phyloP scores from a whole-genome alignment of 2,329 filamentous ascomycete genomes.

The Alternaria arborescens region DNA sequence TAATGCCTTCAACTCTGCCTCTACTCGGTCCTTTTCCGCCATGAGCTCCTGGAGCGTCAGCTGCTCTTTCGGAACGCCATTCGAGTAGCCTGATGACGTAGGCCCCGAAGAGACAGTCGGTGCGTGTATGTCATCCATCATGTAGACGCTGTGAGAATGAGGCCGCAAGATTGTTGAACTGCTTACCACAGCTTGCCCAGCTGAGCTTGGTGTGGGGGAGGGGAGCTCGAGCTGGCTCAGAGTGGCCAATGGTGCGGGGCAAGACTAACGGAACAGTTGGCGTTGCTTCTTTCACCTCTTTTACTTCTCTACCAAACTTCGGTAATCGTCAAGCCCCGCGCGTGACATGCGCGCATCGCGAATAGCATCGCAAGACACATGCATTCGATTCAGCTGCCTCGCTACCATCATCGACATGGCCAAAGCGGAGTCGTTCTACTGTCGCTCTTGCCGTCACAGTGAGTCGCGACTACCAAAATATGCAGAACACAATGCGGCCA shows the following conservation, averaged over 20 bases:
- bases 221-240: constrained; percentile 13
- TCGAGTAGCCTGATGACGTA: constrained; percentile 65
- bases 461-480: constrained; percentile 19
- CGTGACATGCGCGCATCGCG: background rate
- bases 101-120: constrained; percentile 82
- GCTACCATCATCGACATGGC: background rate
- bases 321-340: background rate
- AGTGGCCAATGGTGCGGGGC: constrained; percentile 22
- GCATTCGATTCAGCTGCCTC: background rate
- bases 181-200: background rate
- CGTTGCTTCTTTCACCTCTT: background rate
- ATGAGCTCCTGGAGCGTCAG: constrained; percentile 82
- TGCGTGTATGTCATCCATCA: constrained; percentile 73
- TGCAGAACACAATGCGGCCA: constrained; percentile 16
- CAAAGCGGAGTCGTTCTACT: background rate
- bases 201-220: constrained; percentile 5
- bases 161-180: background rate
- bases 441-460: constrained; percentile 19
- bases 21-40: constrained; percentile 81
- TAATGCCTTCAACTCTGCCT: constrained; percentile 85
- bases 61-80: constrained; percentile 68
- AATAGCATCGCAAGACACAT: background rate
- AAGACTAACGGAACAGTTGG: constrained; percentile 10
- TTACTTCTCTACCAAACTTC: background rate
- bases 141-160: background rate